Evolutionary conservation across 1,284 basidiomycete species (phyloP).

Genomic region (Ceratobasidium sp.): DNA sequence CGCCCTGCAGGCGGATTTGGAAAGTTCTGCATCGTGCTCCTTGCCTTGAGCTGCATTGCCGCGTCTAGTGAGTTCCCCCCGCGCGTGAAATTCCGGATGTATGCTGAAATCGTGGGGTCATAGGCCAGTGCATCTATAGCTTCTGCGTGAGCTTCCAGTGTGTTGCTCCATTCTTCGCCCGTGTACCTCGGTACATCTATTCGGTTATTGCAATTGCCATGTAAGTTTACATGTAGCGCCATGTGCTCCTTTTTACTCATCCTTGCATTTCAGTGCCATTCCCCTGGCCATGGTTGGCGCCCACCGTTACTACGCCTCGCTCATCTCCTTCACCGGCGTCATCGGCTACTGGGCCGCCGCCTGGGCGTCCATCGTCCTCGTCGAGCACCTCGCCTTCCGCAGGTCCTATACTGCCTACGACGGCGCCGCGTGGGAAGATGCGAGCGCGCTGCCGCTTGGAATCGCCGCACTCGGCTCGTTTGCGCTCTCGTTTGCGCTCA

Average conservation of each 20-base stretch:
- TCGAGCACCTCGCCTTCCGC: constrained; percentile 73
- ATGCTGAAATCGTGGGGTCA: not conserved
- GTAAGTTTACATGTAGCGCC: constrained; percentile 1
- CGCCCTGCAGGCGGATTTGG: constrained; percentile 58
- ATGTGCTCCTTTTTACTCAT: not conserved
- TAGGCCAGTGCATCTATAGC: constrained; percentile 72
- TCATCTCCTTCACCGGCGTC: constrained; percentile 75
- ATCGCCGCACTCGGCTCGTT: constrained; percentile 67
- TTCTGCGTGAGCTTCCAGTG: constrained; percentile 84
- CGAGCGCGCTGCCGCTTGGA: constrained; percentile 68
- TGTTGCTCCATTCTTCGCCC: constrained; percentile 68
- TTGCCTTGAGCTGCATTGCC: constrained; percentile 74
- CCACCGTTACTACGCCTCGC: constrained; percentile 70
- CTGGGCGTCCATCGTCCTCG: constrained; percentile 67
- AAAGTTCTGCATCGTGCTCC: constrained; percentile 81
- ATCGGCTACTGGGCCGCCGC: constrained; percentile 77
- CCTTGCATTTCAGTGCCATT: constrained; percentile 60
- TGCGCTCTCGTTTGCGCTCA: constrained; percentile 64
- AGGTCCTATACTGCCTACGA: constrained; percentile 65
- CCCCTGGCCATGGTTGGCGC: constrained; percentile 75
- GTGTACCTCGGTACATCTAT: constrained; percentile 87
- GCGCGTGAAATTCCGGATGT: not conserved
- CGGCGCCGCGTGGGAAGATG: constrained; percentile 64
- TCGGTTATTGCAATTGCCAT: constrained; percentile 84
- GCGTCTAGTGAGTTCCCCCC: constrained; percentile 59